phyloP scores from a whole-genome alignment of 345 rosid genomes.

The Noccaea caerulescens region DNA sequence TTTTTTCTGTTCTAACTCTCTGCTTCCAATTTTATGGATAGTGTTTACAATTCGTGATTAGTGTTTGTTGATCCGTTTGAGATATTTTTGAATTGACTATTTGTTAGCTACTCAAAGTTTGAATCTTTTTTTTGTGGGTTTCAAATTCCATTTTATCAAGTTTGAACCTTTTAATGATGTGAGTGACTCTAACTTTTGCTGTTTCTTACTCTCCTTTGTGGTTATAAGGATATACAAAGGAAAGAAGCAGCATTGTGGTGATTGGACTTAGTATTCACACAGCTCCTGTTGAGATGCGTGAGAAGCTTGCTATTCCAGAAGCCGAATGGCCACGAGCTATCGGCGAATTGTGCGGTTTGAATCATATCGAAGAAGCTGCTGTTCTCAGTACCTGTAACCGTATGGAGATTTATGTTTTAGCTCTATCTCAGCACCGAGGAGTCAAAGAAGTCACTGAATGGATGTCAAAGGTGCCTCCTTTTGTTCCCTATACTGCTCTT shows the following conservation, averaged over 20 bases:
- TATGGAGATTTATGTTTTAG: constrained; percentile 78
- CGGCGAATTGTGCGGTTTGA: constrained; percentile 78
- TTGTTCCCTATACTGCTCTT: not conserved
- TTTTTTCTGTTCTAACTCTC: too few relatives aligned
- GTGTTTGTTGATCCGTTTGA: too few relatives aligned
- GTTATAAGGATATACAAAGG: constrained; percentile 68
- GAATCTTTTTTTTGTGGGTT: constrained; percentile 20
- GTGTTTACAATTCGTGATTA: too few relatives aligned
- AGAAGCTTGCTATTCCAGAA: constrained; percentile 81
- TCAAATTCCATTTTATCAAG: not conserved
- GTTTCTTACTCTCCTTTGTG: constrained; percentile 28
- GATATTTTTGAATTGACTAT: not conserved
- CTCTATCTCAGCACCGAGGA: constrained; percentile 79
- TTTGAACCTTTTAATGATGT: not conserved
- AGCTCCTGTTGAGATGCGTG: constrained; percentile 82
- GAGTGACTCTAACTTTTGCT: not conserved
- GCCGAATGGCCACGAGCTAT: constrained; percentile 87
- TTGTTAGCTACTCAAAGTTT: not conserved
- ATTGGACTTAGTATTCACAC: constrained; percentile 80
- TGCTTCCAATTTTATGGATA: too few relatives aligned
- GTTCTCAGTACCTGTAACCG: constrained; percentile 86
- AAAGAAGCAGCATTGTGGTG: constrained; percentile 73
- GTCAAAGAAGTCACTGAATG: constrained; percentile 86
- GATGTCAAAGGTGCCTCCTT: constrained; percentile 77
- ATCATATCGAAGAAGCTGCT: constrained; percentile 89